Evolutionary conservation across 768 basidiomycete genomes (phyloP), one percentile per base, ranked within the genome.

Genomic region (Mycena polygramma): DNA sequence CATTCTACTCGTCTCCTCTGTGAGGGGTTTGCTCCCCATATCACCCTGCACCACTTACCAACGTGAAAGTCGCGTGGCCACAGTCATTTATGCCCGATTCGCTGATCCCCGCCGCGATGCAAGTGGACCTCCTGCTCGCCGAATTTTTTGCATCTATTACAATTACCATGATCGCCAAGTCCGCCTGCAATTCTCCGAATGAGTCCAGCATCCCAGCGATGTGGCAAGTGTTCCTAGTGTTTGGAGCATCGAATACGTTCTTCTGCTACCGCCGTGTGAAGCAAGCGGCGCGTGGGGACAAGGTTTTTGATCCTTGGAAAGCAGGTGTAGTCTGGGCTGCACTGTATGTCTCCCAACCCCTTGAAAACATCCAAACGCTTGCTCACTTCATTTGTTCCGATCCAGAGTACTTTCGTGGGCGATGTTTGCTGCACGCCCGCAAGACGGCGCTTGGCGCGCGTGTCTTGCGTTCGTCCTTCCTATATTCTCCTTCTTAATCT

Each of bases 91-190:
- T 46, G 45, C 19, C 45, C 45, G 7, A 7, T 46, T 7, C 17
- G 1, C 17, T 19, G 14, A 53, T 53, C 91, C 91, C 91, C 6
- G 13, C 14, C 9, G 4, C 19, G 14, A 30, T 4, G 90, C 91
- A 26, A 90, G 91, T 73, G 91, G 91, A 15, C 89, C 90, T 64
- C 20, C 39, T 26, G 43, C 36, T 49, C 11, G n/a, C 41, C 39
- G 22, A 17, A 35, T 20, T 57, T 59, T n/a, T 59, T 35, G 51
- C 51, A 24, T 19, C 9, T 51, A 63, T 26, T 51, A 48, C 10
- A n/a, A 8, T 58, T 90, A 85, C 81, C 91, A 20, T 91, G 55
- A 92, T 75, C 91, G 88, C 74, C 88, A 0, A 83, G 13, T 35
- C 26, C 10, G 52, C 30, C 24, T 88, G 1, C 86, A 89, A 71